Evolutionary conservation across 2,329 filamentous ascomycete species (phyloP), one percentile per base, ranked within the genome.

Genomic region (Alternaria panax): DNA sequence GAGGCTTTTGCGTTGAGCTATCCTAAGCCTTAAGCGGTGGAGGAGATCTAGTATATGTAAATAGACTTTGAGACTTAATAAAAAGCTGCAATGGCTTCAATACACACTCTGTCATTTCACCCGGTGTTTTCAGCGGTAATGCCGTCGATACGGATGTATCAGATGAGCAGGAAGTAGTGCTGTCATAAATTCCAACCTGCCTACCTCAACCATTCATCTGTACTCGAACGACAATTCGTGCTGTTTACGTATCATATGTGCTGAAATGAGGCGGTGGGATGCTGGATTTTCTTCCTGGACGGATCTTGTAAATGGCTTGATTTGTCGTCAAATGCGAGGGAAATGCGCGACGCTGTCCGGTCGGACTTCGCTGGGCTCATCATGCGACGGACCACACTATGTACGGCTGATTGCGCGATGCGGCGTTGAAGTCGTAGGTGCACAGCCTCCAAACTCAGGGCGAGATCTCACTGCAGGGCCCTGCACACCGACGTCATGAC

Each of bases 1-100:
- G 59, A 70, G 18, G 50, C 72, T 5, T 80, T 80, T 65, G 75
- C 69, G 40, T 60, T 67, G 60, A 72, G 71, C 36, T 69, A 75
- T 59, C 72, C 74, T n/a, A 54, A 65, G 55, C 70, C 68, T 11
- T 52, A 14, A 43, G 38, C 18, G 8, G 7, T 30, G 20, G 9
- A 40, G 18, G 18, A 22, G 9, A 6, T 28, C 20, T 32, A 11
- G 16, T 24, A 9, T 27, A 7, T 27, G 7, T 25, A 25, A 36
- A 30, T 20, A 48, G 2, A n/a, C 20, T 25, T 7, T 5, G 6
- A 0, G 9, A 36, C 2, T 22, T n/a, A n/a, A 48, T 34, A 8
- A 48, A 5, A 16, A 34, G 14, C 38, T 22, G 20, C 12, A 41
- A 41, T 24, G 20, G 11, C 20, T 41, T 18, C 5, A 2, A 41